Evolutionary conservation across 1,284 basidiomycete species (phyloP).

Genomic region (Cronartium ribicola): DNA sequence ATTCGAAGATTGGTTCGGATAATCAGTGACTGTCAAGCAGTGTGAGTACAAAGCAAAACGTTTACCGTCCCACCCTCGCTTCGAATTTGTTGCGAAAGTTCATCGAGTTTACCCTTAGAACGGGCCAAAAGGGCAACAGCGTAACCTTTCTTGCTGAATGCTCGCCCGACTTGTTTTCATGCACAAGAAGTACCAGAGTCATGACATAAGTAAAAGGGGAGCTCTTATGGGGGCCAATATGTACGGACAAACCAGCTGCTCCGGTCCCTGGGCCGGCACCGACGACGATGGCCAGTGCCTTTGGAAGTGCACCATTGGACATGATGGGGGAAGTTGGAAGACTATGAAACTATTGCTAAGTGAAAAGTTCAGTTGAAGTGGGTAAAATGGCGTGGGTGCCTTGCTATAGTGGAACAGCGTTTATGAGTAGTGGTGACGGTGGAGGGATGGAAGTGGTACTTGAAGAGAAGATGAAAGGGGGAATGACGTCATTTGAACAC

Average conservation of each 20-base stretch:
- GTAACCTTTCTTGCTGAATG: background rate
- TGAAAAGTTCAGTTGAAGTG: too few species aligned
- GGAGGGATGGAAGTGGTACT: too few species aligned
- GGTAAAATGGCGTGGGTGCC: too few species aligned
- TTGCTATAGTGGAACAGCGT: too few species aligned
- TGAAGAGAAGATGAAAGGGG: too few species aligned
- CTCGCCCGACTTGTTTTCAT: background rate
- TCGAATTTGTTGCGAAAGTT: background rate
- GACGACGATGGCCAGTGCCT: constrained; percentile 1
- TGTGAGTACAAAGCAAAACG: background rate
- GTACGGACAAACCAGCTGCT: background rate
- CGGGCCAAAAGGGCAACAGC: constrained; percentile 1
- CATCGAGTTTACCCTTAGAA: background rate
- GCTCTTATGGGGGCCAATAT: background rate
- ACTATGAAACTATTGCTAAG: too few species aligned
- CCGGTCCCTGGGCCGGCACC: background rate
- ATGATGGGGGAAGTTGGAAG: too few species aligned
- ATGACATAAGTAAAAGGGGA: background rate
- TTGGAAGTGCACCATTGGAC: background rate
- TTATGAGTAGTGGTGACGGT: too few species aligned
- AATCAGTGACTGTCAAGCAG: background rate
- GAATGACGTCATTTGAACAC: too few species aligned
- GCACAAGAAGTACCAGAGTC: background rate
- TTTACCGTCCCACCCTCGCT: background rate
- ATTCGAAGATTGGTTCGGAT: background rate